phyloP scores from a whole-genome alignment of 1,139 yeast genomes.

The Scheffersomyces cryptocercus region DNA sequence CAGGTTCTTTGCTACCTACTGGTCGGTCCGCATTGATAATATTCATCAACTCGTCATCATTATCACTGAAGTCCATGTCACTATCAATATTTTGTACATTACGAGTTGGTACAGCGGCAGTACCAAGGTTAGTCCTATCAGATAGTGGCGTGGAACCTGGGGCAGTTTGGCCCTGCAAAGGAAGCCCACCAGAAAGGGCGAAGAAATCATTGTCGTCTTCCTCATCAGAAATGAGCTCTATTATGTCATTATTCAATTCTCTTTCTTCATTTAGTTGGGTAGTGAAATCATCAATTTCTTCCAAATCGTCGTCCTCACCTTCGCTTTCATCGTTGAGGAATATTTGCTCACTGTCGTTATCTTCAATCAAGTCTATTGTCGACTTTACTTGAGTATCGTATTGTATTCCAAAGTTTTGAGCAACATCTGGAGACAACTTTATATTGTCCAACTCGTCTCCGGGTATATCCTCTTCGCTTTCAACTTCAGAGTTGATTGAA shows the following conservation, averaged over 20 bases:
- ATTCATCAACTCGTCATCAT: slow-evolving; percentile 35
- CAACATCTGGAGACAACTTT: slow-evolving; percentile 31
- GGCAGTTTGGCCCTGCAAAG: slow-evolving; percentile 1
- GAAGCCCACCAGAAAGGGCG: slow-evolving; percentile 5
- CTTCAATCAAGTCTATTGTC: slow-evolving; percentile 11
- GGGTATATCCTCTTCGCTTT: slow-evolving; percentile 3
- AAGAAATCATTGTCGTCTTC: slow-evolving; percentile 18
- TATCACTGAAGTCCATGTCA: slow-evolving; percentile 37
- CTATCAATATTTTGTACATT: slow-evolving; percentile 15
- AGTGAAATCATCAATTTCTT: slow-evolving; percentile 32
- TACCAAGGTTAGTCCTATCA: neutral
- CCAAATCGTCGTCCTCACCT: slow-evolving; percentile 24
- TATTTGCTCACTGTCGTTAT: slow-evolving; percentile 4
- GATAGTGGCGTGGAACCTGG: neutral
- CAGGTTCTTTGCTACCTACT: slow-evolving; percentile 6
- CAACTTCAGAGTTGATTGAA: slow-evolving; percentile 16
- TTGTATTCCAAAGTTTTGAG: slow-evolving; percentile 28
- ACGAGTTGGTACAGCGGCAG: neutral
- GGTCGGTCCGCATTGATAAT: slow-evolving; percentile 18
- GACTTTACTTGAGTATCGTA: slow-evolving; percentile 14
- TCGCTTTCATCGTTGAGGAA: slow-evolving; percentile 10
- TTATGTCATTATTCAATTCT: slow-evolving; percentile 32
- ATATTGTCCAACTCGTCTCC: slow-evolving; percentile 28
- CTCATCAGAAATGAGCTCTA: slow-evolving; percentile 36
- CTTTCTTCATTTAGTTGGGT: slow-evolving; percentile 48